Evolutionary conservation across 306 rosid species (phyloP).

Genomic region (Ziziphus jujuba): DNA sequence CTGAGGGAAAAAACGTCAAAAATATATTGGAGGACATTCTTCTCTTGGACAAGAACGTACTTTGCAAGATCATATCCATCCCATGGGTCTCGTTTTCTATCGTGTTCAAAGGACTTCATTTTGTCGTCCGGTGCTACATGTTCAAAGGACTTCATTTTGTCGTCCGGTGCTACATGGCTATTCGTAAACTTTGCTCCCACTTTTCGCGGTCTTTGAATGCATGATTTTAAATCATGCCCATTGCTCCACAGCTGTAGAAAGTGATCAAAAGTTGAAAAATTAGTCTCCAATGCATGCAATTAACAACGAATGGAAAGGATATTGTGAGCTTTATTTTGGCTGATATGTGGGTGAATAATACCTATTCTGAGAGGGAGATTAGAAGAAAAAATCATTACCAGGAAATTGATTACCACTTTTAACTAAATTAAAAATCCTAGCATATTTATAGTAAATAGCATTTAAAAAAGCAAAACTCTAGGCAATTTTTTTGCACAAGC

Average conservation of each 20-base stretch:
- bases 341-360: too few relatives aligned
- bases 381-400: too few relatives aligned
- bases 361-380: too few relatives aligned
- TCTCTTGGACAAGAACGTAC: conserved; percentile 44
- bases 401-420: too few relatives aligned
- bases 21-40: neutral
- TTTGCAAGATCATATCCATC: conserved; percentile 66
- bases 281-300: neutral
- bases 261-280: neutral
- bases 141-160: conserved; percentile 65
- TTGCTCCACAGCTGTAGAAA: conserved; percentile 58
- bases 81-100: conserved; percentile 71
- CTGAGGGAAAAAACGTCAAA: conserved; percentile 20
- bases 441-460: too few relatives aligned
- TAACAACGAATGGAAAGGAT: neutral
- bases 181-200: conserved; percentile 68
- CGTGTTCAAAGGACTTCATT: conserved; percentile 60
- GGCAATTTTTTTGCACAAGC: too few relatives aligned
- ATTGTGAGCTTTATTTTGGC: neutral
- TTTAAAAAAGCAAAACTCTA: too few relatives aligned
- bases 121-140: conserved; percentile 79
- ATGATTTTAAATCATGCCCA: conserved; percentile 48
- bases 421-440: too few relatives aligned
- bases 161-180: conserved; percentile 73
- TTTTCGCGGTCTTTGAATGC: conserved; percentile 65